phyloP scores from a whole-genome alignment of 129 eudicot species.

The Pulicaria dysenterica region DNA sequence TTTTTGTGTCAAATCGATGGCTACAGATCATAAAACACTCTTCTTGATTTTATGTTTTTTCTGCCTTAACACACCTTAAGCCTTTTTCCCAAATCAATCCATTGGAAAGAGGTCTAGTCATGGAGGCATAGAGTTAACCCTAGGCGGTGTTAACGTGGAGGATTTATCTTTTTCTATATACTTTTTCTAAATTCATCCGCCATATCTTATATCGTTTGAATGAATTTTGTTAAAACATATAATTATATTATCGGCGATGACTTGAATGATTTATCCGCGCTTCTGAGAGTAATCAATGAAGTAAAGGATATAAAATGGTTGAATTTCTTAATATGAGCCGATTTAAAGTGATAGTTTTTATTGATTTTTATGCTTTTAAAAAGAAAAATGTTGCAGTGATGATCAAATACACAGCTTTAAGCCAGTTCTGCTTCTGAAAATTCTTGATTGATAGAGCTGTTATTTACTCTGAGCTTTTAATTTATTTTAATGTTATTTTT shows the following conservation, averaged over 20 bases:
- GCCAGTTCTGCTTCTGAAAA: slow-evolving; percentile 99
- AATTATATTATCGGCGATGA: slow-evolving; percentile 26
- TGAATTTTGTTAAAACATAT: background rate
- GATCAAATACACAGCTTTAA: slow-evolving; percentile 60
- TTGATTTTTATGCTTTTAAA: background rate
- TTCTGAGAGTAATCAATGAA: slow-evolving; percentile 67
- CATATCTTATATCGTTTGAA: background rate
- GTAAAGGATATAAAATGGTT: slow-evolving; percentile 67
- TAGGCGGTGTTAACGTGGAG: slow-evolving; percentile 75
- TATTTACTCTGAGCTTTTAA: slow-evolving; percentile 54
- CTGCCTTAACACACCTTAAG: slow-evolving; percentile 74
- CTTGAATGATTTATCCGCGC: slow-evolving; percentile 72
- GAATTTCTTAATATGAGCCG: slow-evolving; percentile 98
- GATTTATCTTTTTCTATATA: slow-evolving; percentile 36
- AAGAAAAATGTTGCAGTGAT: slow-evolving; percentile 42
- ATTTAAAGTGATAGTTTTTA: background rate
- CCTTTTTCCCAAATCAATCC: slow-evolving; percentile 37
- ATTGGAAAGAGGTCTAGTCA: slow-evolving; percentile 64
- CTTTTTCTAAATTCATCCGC: slow-evolving; percentile 59
- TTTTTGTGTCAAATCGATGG: slow-evolving; percentile 74
- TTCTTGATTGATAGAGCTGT: slow-evolving; percentile 89
- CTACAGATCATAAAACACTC: slow-evolving; percentile 17
- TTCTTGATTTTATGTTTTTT: no score
- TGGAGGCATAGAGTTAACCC: slow-evolving; percentile 52
- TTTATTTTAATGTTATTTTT: background rate